phyloP scores from a whole-genome alignment of 1,284 basidiomycete genomes.

The Ustilago crameri region DNA sequence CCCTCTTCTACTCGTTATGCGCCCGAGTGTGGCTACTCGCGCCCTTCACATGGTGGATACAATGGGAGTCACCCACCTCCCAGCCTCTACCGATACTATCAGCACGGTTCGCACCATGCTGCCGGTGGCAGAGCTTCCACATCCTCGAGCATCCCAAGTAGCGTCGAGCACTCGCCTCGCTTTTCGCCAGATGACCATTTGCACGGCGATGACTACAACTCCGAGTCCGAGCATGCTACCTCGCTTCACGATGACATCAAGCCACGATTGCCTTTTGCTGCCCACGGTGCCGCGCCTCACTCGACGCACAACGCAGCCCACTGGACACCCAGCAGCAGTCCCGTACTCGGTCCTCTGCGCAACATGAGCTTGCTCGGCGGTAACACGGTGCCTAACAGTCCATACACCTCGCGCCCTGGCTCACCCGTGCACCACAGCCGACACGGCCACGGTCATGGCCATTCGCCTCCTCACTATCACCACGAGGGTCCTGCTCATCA shows the following conservation, averaged over 20 bases:
- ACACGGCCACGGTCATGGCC: constrained; percentile 29
- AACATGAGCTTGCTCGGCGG: constrained; percentile 65
- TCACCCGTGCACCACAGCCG: constrained; percentile 54
- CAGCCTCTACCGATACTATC: constrained; percentile 51
- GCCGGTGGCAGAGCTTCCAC: constrained; percentile 53
- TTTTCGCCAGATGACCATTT: constrained; percentile 61
- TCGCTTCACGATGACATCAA: constrained; percentile 40
- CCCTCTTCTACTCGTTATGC: constrained; percentile 32
- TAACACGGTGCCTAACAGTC: constrained; percentile 64
- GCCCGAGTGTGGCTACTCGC: constrained; percentile 31
- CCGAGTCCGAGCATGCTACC: constrained; percentile 52
- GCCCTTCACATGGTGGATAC: constrained; percentile 35
- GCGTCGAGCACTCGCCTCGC: constrained; percentile 61
- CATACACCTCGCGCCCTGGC: constrained; percentile 57
- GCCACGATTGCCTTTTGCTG: constrained; percentile 25
- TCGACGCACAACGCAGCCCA: constrained; percentile 34
- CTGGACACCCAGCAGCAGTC: constrained; percentile 66
- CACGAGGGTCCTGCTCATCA: constrained; percentile 62
- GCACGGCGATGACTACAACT: constrained; percentile 57
- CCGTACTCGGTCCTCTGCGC: constrained; percentile 65
- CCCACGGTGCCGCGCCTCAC: constrained; percentile 9
- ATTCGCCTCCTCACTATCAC: constrained; percentile 43
- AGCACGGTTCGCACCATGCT: constrained; percentile 37
- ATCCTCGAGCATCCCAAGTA: constrained; percentile 63
- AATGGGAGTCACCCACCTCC: constrained; percentile 46